Evolutionary conservation across 208 protist genomes (phyloP), one percentile per base, ranked within the genome.

Genomic region (Porcisia hertigi): DNA sequence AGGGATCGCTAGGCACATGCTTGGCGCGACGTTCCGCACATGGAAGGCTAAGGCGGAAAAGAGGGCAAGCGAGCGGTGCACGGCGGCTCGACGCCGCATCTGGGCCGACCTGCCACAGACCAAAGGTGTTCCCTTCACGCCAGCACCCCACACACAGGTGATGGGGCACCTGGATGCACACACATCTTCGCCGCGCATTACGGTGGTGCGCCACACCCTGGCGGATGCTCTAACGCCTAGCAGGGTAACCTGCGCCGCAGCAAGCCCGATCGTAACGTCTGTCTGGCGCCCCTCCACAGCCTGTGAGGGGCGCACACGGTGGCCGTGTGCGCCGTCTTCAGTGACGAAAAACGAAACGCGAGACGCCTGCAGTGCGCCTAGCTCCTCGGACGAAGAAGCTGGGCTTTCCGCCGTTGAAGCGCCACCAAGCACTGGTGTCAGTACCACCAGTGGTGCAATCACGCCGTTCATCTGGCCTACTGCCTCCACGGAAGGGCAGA

Each of bases 21-120:
- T 45, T 47, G 8, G 23, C 14, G 20, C 14, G 11, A 30, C 53
- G 12, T 84, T 88, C 57, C 25, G 2, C 4, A 70, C 30, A 64
- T 90, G 86, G 86, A 82, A 79, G 58, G 23, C 36, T 12, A 73
- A 77, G 59, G 81, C 85, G n/a, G 78, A 84, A n/a, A 47, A 43
- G 57, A 25, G 54, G 55, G 78, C 80, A 9, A 16, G 57, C 49
- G 41, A 34, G 25, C 77, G 82, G 1, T 82, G 77, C 57, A 59
- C 43, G 20, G 57, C 52, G 7, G 82, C 82, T 6, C 71, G 67
- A n/a, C 69, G 71, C 55, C 82, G 82, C 47, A 41, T 79, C 52
- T 53, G 66, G 16, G 53, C 64, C 3, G 55, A 45, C n/a, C 8
- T 23, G 36, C 43, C 60, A 49, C 73, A 69, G 49, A 79, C 60